phyloP scores from a whole-genome alignment of 2,329 filamentous ascomycete species.

The Calonectria multiphialidica region DNA sequence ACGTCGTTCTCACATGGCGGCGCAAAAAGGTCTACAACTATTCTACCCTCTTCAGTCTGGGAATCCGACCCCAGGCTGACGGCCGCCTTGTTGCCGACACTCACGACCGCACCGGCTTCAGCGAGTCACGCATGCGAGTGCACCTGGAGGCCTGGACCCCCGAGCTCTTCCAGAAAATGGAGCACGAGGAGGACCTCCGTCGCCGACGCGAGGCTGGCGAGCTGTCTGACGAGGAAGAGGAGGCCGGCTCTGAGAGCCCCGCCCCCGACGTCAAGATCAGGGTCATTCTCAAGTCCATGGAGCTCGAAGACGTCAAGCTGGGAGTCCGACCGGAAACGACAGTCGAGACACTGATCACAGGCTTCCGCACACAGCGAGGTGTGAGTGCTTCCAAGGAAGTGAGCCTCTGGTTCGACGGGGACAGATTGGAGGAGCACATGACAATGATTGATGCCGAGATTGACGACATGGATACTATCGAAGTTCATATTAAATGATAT shows the following conservation, averaged over 20 bases:
- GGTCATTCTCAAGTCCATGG: constrained; percentile 66
- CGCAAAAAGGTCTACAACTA: constrained; percentile 78
- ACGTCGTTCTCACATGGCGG: constrained; percentile 85
- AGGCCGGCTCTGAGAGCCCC: constrained; percentile 32
- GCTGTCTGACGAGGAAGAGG: constrained; percentile 48
- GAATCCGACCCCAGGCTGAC: constrained; percentile 61
- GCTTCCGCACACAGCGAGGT: constrained; percentile 68
- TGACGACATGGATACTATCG: constrained; percentile 79
- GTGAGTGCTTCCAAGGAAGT: constrained; percentile 67
- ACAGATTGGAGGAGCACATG: constrained; percentile 70
- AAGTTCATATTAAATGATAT: constrained; percentile 74
- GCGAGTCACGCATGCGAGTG: constrained; percentile 67
- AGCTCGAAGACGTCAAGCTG: constrained; percentile 62
- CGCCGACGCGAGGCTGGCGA: constrained; percentile 58
- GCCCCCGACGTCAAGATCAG: constrained; percentile 54
- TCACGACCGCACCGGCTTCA: constrained; percentile 57
- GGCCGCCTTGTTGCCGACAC: constrained; percentile 57
- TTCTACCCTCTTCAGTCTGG: constrained; percentile 79
- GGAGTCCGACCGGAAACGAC: constrained; percentile 67
- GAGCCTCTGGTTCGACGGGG: constrained; percentile 81
- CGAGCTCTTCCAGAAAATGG: constrained; percentile 66
- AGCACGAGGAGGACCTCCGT: constrained; percentile 61
- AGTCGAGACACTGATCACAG: constrained; percentile 71
- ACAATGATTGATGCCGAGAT: constrained; percentile 78
- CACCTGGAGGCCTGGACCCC: constrained; percentile 83